Evolutionary conservation across 495 filamentous ascomycete genomes (phyloP), one percentile per base, ranked within the genome.

Genomic region (Lophiostoma macrostomum): DNA sequence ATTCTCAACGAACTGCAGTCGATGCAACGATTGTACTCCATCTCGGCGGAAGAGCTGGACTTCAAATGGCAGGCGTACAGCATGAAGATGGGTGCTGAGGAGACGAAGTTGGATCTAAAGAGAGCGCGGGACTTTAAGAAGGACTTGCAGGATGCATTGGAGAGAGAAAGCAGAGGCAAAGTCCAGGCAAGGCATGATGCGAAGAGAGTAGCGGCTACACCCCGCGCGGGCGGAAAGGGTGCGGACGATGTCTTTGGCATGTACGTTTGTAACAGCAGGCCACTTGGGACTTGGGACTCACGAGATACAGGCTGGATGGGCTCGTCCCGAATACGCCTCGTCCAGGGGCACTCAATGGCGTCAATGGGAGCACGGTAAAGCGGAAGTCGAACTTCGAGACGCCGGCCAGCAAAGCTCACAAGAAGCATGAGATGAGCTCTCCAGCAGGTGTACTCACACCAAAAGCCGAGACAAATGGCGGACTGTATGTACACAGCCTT

Each of bases 61-160:
- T 96, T 83, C 80, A 95, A 96, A 79, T 98, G 93, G 93, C 91
- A 98, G 63, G 88, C 88, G 0, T 97, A 96, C 74, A 86, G 83
- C 65, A 85, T 98, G 60, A 95, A 91, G 72, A 93, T 96, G 87
- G 82, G 81, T 4, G 62, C 76, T 30, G 86, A 91, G 18, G 83
- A 89, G 55, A 82, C 80, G 34, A 87, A 79, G 43, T 65, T 91
- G 48, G 79, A 82, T 53, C 66, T 90, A 22, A 77, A 84, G 14
- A 87, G 78, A 0, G 77, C 86, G 32, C 74, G 82, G 46, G 76
- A 79, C 34, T 87, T 98, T 57, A 95, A 94, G 67, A 84, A 88
- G 64, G 84, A 91, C 71, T 70, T 96, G 0, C 88, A 91, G 60
- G 91, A 95, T 51, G 75, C 76, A 25, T 69, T 96, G 50, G 91